A percentile compares a stretch with the other conserved stretches of the same genome.
These are phyloP conservation scores for Paspalum vaginatum DNA, from an alignment of 176 grass and related monocot genomes.

Conservation along the genomic window DNA sequence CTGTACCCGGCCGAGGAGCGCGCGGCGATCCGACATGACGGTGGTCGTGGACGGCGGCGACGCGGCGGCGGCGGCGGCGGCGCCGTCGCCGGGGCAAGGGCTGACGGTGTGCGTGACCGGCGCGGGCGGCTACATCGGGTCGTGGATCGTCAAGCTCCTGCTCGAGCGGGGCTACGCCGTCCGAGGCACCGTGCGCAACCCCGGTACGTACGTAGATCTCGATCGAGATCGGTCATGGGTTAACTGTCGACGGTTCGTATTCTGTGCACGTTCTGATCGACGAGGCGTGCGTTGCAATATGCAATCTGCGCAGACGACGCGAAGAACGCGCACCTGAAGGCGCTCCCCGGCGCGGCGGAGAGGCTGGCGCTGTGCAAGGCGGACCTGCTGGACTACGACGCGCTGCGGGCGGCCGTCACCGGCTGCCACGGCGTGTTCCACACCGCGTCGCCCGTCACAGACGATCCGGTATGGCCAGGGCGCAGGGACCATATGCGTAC, in stretches of 20 bases:
- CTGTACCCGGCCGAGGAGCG: neutral
- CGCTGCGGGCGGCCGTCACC: constrained; percentile 56
- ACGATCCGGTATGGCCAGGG: constrained; percentile 62
- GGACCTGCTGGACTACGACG: constrained; percentile 73
- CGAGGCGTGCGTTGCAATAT: too few species aligned
- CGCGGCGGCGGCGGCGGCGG: neutral
- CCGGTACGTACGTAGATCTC: constrained; percentile 27
- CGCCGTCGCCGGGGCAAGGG: constrained; percentile 12
- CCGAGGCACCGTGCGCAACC: constrained; percentile 63
- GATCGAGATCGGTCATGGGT: too few species aligned
- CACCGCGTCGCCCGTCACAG: constrained; percentile 77
- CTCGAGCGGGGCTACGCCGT: constrained; percentile 62
- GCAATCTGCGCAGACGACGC: constrained; percentile 75
- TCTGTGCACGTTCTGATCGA: too few species aligned
- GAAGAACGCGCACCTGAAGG: constrained; percentile 80
- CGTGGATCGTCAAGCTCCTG: constrained; percentile 76
- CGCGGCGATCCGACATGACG: neutral
- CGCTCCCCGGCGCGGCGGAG: constrained; percentile 66
- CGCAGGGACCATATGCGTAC: too few species aligned
- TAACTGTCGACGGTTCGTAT: too few species aligned
- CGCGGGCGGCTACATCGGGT: constrained; percentile 70
- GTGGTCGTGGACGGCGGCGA: neutral
- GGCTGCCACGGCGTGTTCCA: constrained; percentile 92
- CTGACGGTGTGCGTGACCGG: constrained; percentile 76
- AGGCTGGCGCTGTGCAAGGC: constrained; percentile 60